These are phyloP conservation scores for Xylaria digitata DNA, from an alignment of 2,329 filamentous ascomycete species.

Conservation along the genomic window DNA sequence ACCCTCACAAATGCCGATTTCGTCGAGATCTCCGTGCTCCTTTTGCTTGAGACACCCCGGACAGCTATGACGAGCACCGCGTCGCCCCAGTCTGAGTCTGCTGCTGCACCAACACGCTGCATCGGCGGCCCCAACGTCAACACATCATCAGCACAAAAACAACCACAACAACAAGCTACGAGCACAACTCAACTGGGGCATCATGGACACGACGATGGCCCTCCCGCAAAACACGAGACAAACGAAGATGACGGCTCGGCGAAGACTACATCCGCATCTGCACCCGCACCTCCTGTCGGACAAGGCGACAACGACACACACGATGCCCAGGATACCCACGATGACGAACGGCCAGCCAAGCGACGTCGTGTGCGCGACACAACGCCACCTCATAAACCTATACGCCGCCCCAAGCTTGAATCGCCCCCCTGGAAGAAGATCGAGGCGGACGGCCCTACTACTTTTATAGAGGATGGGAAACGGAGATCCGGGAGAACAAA, in stretches of 20 bases:
- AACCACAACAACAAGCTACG: not conserved
- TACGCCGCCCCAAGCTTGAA: conserved; percentile 60
- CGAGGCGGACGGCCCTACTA: conserved; percentile 85
- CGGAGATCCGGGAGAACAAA: conserved; percentile 75
- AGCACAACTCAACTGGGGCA: not conserved
- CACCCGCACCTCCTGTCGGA: conserved; percentile 41
- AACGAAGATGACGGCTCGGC: conserved; percentile 32
- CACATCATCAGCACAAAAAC: conserved; percentile 35
- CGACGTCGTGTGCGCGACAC: conserved; percentile 69
- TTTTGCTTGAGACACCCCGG: conserved; percentile 56
- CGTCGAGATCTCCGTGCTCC: conserved; percentile 65
- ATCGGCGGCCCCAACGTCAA: conserved; percentile 34
- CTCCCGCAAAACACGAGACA: conserved; percentile 31
- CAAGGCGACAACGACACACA: conserved; percentile 42
- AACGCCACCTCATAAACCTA: conserved; percentile 55
- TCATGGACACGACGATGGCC: conserved; percentile 15
- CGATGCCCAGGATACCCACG: conserved; percentile 28
- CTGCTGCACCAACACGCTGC: conserved; percentile 54
- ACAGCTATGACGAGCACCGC: conserved; percentile 70
- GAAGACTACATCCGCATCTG: conserved; percentile 3
- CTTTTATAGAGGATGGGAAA: conserved; percentile 79
- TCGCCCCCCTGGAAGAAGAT: conserved; percentile 96
- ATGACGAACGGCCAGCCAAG: conserved; percentile 68
- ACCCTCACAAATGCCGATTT: conserved; percentile 67
- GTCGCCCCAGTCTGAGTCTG: conserved; percentile 59